phyloP scores from a whole-genome alignment of 1,284 basidiomycete species.

The Trametes versicolor region DNA sequence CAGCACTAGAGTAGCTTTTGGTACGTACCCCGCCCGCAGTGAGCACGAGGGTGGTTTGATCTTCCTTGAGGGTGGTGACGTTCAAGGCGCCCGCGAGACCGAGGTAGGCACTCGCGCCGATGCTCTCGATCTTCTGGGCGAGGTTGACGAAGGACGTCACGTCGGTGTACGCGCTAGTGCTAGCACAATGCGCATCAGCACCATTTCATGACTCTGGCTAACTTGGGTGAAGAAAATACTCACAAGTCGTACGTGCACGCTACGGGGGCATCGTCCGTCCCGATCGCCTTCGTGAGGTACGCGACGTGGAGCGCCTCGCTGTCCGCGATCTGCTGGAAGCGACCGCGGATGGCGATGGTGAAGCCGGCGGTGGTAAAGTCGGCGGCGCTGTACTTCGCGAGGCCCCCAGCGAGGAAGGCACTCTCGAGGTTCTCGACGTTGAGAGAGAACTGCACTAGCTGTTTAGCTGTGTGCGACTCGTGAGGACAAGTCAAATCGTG shows the following conservation, averaged over 20 bases:
- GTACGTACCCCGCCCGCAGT: not conserved
- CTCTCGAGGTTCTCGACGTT: constrained; percentile 67
- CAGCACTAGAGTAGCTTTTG: not conserved
- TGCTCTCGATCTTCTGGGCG: constrained; percentile 60
- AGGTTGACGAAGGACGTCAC: constrained; percentile 57
- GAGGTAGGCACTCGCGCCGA: constrained; percentile 58
- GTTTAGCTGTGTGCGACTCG: constrained; percentile 36
- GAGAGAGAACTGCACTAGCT: constrained; percentile 61
- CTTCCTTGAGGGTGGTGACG: not conserved
- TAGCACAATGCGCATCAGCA: constrained; percentile 32
- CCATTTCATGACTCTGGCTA: not conserved
- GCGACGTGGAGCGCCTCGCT: constrained; percentile 61
- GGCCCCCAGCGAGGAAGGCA: constrained; percentile 49
- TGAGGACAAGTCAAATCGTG: not conserved
- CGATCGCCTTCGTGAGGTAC: constrained; percentile 51
- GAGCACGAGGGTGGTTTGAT: not conserved
- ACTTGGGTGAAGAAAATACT: constrained; percentile 36
- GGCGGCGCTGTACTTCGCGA: constrained; percentile 49
- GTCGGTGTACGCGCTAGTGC: constrained; percentile 49
- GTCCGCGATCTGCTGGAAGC: constrained; percentile 55
- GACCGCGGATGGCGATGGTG: constrained; percentile 53
- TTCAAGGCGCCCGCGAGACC: constrained; percentile 50
- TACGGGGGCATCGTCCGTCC: constrained; percentile 53
- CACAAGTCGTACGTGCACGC: constrained; percentile 67
- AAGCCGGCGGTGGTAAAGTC: constrained; percentile 47